A percentile compares a stretch with the other conserved stretches of the same genome.
These are phyloP conservation scores for Knoxdaviesia proteae DNA, from an alignment of 2,329 filamentous ascomycete genomes.

Conservation along the genomic window DNA sequence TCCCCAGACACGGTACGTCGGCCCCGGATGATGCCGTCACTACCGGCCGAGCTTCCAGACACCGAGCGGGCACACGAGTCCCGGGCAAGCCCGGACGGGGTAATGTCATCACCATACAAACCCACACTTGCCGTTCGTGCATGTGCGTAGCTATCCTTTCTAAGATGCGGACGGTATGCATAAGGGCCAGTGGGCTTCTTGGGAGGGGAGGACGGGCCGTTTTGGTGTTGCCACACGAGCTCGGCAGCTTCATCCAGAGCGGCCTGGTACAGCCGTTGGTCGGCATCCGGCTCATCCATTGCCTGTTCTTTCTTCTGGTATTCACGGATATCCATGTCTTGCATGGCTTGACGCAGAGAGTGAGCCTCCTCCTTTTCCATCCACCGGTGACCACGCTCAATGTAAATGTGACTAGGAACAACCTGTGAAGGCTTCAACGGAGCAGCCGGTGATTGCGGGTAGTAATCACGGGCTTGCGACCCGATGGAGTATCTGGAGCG, in stretches of 20 bases:
- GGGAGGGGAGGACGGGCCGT: slow-evolving; percentile 14
- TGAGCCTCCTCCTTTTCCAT: slow-evolving; percentile 63
- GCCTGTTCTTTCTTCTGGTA: slow-evolving; percentile 7
- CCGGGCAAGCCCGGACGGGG: slow-evolving; percentile 23
- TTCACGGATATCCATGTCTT: slow-evolving; percentile 44
- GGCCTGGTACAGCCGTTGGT: slow-evolving; percentile 42
- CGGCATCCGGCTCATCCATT: slow-evolving; percentile 21
- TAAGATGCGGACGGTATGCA: slow-evolving; percentile 45
- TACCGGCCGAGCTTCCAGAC: slow-evolving; percentile 30
- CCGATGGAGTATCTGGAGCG: slow-evolving; percentile 28
- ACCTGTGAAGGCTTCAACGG: slow-evolving; percentile 37
- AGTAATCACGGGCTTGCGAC: slow-evolving; percentile 28
- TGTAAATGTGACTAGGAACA: slow-evolving; percentile 46
- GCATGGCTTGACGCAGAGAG: slow-evolving; percentile 49
- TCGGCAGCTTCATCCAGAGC: slow-evolving; percentile 62
- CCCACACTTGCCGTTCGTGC: slow-evolving; percentile 40
- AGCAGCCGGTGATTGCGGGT: slow-evolving; percentile 17
- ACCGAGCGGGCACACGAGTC: slow-evolving; percentile 21
- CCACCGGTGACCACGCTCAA: slow-evolving; percentile 54
- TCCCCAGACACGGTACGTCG: not conserved
- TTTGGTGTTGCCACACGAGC: slow-evolving; percentile 56
- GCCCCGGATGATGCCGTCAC: slow-evolving; percentile 14
- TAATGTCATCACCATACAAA: slow-evolving; percentile 23
- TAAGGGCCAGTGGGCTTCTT: slow-evolving; percentile 43
- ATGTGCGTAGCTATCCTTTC: slow-evolving; percentile 51